A percentile compares a stretch with the other conserved stretches of the same genome.
These are phyloP conservation scores for Aspergillus asperescens DNA, from an alignment of 495 filamentous ascomycete genomes.

Conservation along the genomic window DNA sequence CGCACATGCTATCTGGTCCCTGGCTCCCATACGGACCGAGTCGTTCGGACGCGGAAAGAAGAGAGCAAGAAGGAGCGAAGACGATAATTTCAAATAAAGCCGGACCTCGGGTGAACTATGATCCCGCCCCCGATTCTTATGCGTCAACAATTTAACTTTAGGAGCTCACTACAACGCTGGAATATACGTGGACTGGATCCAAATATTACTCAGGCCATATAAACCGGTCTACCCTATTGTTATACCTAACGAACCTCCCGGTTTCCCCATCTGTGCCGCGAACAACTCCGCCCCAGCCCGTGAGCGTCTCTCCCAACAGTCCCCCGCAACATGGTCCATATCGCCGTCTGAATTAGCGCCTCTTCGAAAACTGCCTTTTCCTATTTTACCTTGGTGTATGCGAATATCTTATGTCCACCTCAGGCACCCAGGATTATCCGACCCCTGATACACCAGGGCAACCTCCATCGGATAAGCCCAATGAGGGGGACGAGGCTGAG, in stretches of 20 bases:
- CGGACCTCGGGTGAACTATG: constrained; percentile 24
- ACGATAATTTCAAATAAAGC: not conserved
- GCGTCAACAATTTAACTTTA: constrained; percentile 7
- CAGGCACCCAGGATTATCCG: constrained; percentile 25
- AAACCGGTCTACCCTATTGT: not conserved
- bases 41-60: not conserved
- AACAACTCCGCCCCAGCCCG: not conserved
- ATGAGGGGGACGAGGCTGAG: constrained; percentile 18
- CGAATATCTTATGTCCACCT: constrained; percentile 39
- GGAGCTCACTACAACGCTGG: constrained; percentile 1
- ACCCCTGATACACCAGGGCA: constrained; percentile 26
- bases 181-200: not conserved
- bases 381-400: constrained; percentile 42
- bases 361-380: constrained; percentile 46
- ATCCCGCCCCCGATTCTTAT: constrained; percentile 16
- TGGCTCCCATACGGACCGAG: constrained; percentile 2
- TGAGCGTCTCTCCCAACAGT: constrained; percentile 1
- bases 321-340: constrained; percentile 23
- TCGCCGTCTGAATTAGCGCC: constrained; percentile 10
- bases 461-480: constrained; percentile 17
- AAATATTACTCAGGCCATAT: not conserved
- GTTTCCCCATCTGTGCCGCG: not conserved
- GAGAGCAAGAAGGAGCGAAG: not conserved
- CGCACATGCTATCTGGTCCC: constrained; percentile 48
- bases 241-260: not conserved